These are phyloP conservation scores for Niebla homalea DNA, from an alignment of 495 filamentous ascomycete species.

Conservation along the genomic window DNA sequence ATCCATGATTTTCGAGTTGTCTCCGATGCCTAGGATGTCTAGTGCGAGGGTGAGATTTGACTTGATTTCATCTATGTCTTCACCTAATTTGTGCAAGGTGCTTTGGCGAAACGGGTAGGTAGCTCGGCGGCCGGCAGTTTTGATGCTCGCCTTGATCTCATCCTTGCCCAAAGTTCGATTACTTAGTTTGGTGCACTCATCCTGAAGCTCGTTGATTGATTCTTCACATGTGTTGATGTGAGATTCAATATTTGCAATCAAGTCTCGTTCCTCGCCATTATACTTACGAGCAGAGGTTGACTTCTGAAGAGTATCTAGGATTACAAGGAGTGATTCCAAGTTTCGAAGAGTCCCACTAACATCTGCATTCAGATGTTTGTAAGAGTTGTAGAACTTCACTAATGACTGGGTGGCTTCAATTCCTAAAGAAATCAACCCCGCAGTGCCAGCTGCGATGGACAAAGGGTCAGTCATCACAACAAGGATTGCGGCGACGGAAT, in stretches of 20 bases:
- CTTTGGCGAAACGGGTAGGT: constrained; percentile 24
- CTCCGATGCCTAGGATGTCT: constrained; percentile 16
- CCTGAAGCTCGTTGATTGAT: constrained; percentile 21
- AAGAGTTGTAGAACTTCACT: constrained; percentile 18
- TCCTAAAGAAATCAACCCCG: constrained; percentile 20
- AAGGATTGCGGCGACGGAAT: too few species aligned
- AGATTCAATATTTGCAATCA: constrained; percentile 17
- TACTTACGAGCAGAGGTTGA: constrained; percentile 10
- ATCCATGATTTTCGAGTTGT: constrained; percentile 9
- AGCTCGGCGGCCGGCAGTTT: constrained; percentile 12
- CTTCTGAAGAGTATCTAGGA: constrained; percentile 12
- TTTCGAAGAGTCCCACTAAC: constrained; percentile 9
- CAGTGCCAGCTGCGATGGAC: constrained; percentile 20
- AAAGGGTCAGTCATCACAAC: constrained; percentile 19
- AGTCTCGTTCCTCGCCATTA: constrained; percentile 10
- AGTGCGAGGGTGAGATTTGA: constrained; percentile 20
- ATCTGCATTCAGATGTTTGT: constrained; percentile 15
- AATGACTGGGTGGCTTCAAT: constrained; percentile 20
- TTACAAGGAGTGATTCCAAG: constrained; percentile 10
- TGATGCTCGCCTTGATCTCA: constrained; percentile 6
- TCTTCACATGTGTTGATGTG: constrained; percentile 16
- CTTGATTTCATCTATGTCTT: constrained; percentile 21
- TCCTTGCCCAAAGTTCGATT: neutral
- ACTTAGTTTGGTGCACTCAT: constrained; percentile 7
- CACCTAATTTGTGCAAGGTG: constrained; percentile 22